Conservation (phyloP, 345 rosid species). For the Lepidium aucheri region DNA sequence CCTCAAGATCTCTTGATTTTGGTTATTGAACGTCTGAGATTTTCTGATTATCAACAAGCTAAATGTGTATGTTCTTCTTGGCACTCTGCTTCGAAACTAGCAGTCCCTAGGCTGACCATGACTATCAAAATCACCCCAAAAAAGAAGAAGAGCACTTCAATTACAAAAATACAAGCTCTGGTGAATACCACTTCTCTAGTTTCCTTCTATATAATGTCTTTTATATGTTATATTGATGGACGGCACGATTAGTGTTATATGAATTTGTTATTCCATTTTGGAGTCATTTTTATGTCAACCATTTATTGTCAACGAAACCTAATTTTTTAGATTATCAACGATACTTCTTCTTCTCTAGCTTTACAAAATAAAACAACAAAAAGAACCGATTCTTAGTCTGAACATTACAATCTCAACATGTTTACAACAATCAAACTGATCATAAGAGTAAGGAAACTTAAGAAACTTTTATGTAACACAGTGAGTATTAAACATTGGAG, state of each 20-base stretch:
- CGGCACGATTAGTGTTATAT: no score
- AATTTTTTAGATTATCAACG: background rate
- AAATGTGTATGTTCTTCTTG: background rate
- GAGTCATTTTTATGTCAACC: no score
- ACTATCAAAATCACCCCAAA: background rate
- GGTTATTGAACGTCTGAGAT: background rate
- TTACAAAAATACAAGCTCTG: background rate
- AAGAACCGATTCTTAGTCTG: no score
- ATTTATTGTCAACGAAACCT: no score
- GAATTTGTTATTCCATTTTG: no score
- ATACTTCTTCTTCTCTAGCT: background rate
- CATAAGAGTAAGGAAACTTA: no score
- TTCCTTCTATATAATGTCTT: no score
- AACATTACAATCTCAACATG: no score
- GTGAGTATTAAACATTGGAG: background rate
- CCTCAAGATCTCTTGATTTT: background rate
- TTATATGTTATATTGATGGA: no score
- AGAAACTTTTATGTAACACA: no score
- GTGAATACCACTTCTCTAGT: background rate
- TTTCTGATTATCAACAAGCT: background rate
- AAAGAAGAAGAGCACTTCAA: background rate
- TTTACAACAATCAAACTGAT: no score
- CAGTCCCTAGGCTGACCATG: background rate
- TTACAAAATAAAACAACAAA: no score
- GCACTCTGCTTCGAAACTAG: background rate